A percentile compares a stretch with the other conserved stretches of the same genome.
These are phyloP conservation scores for Camellia japonica DNA, from an alignment of 148 eudicot genomes.

Conservation along the genomic window DNA sequence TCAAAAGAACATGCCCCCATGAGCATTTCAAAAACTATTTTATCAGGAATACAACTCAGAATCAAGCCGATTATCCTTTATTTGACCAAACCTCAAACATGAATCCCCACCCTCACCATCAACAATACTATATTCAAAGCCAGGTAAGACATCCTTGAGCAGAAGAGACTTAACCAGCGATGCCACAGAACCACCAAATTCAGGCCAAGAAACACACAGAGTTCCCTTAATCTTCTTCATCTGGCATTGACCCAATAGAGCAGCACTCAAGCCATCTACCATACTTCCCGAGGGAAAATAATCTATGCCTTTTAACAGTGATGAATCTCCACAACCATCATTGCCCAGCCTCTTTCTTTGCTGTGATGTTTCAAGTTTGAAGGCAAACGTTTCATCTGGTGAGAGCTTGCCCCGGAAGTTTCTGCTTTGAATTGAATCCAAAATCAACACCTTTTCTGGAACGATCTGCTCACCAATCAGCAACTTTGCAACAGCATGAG, in stretches of 20 bases:
- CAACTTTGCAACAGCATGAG: constrained; percentile 62
- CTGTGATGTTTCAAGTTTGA: constrained; percentile 74
- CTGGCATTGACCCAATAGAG: constrained; percentile 66
- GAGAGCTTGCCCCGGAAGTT: constrained; percentile 84
- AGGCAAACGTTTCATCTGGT: constrained; percentile 66
- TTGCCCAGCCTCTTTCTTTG: constrained; percentile 30
- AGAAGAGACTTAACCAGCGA: constrained; percentile 56
- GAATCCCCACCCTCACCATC: constrained; percentile 31
- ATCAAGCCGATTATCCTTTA: constrained; percentile 52
- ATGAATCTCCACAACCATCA: constrained; percentile 15
- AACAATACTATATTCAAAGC: constrained; percentile 32
- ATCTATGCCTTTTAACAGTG: constrained; percentile 37
- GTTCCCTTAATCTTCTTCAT: constrained; percentile 64
- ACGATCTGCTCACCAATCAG: constrained; percentile 65
- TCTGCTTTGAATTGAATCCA: constrained; percentile 72
- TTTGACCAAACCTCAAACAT: constrained; percentile 39
- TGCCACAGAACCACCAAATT: constrained; percentile 53
- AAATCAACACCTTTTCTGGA: constrained; percentile 68
- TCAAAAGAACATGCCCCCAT: neutral
- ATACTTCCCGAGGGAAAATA: constrained; percentile 90
- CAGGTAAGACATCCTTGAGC: constrained; percentile 48
- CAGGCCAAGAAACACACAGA: constrained; percentile 78
- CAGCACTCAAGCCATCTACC: constrained; percentile 54
- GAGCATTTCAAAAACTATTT: constrained; percentile 4
- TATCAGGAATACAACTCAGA: constrained; percentile 74